phyloP scores from a whole-genome alignment of 345 rosid species.

The Acer yangbiense region DNA sequence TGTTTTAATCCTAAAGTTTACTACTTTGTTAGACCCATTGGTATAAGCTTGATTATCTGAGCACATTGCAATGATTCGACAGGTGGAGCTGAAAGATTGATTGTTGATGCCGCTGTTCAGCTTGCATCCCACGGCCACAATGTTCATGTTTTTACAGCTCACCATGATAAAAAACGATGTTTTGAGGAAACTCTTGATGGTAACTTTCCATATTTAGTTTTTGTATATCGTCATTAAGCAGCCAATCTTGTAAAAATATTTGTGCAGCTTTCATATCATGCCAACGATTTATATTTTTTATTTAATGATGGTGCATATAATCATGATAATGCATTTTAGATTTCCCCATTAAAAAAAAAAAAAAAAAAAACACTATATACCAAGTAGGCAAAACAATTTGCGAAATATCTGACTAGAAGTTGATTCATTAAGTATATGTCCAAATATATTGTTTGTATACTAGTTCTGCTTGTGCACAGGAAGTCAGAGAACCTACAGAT shows the following conservation, averaged over 20 bases:
- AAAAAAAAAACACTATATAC: neutral
- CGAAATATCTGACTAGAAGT: neutral
- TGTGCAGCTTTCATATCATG: too few relatives aligned
- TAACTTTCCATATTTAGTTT: slow-evolving; percentile 18
- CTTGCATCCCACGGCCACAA: slow-evolving; percentile 76
- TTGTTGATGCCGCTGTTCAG: slow-evolving; percentile 93
- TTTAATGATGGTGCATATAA: neutral
- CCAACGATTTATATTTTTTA: neutral
- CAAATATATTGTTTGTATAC: neutral
- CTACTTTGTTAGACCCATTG: neutral
- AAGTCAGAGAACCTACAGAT: neutral
- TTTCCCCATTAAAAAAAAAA: neutral
- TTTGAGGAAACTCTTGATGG: slow-evolving; percentile 92
- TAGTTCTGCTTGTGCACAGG: neutral
- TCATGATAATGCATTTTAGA: neutral
- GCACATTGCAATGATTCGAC: slow-evolving; percentile 3
- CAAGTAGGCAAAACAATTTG: neutral
- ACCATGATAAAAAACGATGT: slow-evolving; percentile 79
- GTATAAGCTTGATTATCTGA: neutral
- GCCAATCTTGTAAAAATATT: too few relatives aligned
- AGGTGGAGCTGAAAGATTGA: slow-evolving; percentile 97
- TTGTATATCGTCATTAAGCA: neutral
- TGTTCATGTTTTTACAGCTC: slow-evolving; percentile 87
- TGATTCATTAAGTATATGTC: neutral
- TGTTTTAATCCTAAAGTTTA: neutral